phyloP scores from a whole-genome alignment of 805 yeast species.

The Lachancea cidri region DNA sequence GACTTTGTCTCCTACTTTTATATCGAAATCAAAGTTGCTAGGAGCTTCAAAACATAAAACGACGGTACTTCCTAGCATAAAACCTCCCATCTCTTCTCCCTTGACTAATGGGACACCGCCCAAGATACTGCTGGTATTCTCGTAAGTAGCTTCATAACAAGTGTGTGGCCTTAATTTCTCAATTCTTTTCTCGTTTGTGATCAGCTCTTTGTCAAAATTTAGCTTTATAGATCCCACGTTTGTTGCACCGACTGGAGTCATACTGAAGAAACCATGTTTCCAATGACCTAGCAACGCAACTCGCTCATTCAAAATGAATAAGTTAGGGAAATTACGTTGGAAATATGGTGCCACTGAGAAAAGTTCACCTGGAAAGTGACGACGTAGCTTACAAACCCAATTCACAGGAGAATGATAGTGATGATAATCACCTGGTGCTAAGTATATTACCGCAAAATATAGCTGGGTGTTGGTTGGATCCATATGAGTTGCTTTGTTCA shows the following conservation, averaged over 20 bases:
- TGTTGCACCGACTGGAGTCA: constrained; percentile 99
- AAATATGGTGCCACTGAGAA: constrained; percentile 96
- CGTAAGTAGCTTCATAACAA: constrained; percentile 91
- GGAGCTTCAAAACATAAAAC: constrained; percentile 97
- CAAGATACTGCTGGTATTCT: constrained; percentile 65
- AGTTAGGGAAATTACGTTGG: constrained; percentile 78
- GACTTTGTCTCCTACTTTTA: constrained; percentile 69
- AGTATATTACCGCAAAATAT: constrained; percentile 84
- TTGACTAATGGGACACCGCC: constrained; percentile 85
- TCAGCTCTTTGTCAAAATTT: constrained; percentile 84
- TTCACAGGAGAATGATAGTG: constrained; percentile 93
- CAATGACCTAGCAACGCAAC: constrained; percentile 93
- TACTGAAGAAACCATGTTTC: constrained; percentile 94
- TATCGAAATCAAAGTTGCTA: constrained; percentile 60
- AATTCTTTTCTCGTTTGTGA: constrained; percentile 63
- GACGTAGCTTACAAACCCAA: constrained; percentile 91
- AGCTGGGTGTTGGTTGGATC: constrained; percentile 49
- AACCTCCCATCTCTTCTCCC: constrained; percentile 97
- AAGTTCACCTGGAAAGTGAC: constrained; percentile 94
- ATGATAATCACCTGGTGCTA: constrained; percentile 98
- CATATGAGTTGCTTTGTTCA: constrained; percentile 11
- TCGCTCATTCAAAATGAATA: constrained; percentile 89
- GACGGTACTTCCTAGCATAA: constrained; percentile 93
- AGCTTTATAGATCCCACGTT: constrained; percentile 93
- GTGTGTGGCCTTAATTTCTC: constrained; percentile 59